phyloP scores from a whole-genome alignment of 352 stramenopile species.

The Globisporangium perplexum region DNA sequence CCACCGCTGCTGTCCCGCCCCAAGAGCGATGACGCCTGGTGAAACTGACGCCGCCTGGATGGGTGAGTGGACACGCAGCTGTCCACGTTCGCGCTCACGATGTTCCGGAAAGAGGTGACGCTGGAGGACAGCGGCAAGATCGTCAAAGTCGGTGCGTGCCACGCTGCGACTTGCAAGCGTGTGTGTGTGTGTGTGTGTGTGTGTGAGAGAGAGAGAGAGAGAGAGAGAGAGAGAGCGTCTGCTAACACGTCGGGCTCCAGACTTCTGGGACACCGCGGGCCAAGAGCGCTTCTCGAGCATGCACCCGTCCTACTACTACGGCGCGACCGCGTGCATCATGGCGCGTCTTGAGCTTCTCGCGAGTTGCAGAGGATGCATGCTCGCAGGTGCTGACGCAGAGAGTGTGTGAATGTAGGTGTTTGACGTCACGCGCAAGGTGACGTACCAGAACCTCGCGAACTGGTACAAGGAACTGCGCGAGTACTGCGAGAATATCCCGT shows the following conservation, averaged over 20 bases:
- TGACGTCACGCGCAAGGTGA: constrained; percentile 94
- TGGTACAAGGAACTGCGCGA: constrained; percentile 91
- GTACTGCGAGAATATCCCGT: constrained; percentile 91
- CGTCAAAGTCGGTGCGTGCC: constrained; percentile 55
- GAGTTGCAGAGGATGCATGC: background rate
- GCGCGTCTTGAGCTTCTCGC: constrained; percentile 10
- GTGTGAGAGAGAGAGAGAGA: no score
- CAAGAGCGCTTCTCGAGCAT: constrained; percentile 95
- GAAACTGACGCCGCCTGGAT: background rate
- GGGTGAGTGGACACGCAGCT: constrained; percentile 29
- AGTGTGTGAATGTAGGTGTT: constrained; percentile 59
- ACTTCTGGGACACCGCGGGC: constrained; percentile 96
- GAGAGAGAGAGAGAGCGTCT: background rate
- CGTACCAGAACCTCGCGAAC: constrained; percentile 91
- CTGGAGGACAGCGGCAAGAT: constrained; percentile 46
- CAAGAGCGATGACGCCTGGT: no score
- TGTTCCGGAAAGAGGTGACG: constrained; percentile 92
- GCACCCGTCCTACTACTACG: constrained; percentile 95
- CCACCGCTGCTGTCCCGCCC: no score
- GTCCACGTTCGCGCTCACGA: constrained; percentile 93
- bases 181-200: no score
- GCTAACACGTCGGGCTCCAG: constrained; percentile 19
- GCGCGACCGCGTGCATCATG: constrained; percentile 92
- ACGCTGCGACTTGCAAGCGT: background rate
- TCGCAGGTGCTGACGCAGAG: background rate